Percentiles rank a stretch among this genome's conserved stretches.
phyloP scores from a whole-genome alignment of 345 rosid species.

The Populus simonii region DNA sequence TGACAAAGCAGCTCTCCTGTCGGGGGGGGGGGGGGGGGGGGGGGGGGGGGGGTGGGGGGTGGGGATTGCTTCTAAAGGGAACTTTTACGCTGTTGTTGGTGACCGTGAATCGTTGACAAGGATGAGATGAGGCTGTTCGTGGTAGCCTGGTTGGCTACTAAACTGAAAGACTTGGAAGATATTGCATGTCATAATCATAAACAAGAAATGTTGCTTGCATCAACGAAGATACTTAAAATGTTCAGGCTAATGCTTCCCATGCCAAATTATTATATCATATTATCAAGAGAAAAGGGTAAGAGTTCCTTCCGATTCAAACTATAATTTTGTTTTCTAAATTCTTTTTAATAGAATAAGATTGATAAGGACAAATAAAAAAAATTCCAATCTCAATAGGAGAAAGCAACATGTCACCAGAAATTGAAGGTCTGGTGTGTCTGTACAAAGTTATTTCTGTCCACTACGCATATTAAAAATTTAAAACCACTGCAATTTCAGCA shows the following conservation, averaged over 20 bases:
- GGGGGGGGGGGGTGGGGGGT: constrained; percentile 13
- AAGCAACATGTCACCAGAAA: constrained; percentile 16
- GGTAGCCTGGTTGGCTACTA: constrained; percentile 11
- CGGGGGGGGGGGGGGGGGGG: constrained; percentile 10
- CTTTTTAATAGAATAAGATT: background rate
- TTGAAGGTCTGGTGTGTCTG: constrained; percentile 5
- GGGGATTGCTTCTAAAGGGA: constrained; percentile 13
- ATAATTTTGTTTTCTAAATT: background rate
- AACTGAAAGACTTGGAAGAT: constrained; percentile 21
- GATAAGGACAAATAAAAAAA: constrained; percentile 17
- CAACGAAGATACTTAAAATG: background rate
- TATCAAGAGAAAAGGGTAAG: background rate
- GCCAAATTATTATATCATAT: background rate
- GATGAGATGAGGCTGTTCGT: background rate
- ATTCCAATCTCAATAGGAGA: constrained; percentile 1
- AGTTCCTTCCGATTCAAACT: background rate
- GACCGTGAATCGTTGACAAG: constrained; percentile 31
- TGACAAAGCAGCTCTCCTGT: background rate
- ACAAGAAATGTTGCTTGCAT: background rate
- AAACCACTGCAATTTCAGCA: constrained; percentile 2
- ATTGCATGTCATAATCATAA: constrained; percentile 18
- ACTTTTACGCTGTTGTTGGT: constrained; percentile 19
- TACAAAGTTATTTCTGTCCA: constrained; percentile 14
- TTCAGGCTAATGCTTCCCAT: background rate
- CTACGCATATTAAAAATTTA: background rate